A percentile compares a stretch with the other conserved stretches of the same genome.
Evolutionary conservation across 2,329 filamentous ascomycete species (phyloP).

Genomic region (Penicillium sp.): DNA sequence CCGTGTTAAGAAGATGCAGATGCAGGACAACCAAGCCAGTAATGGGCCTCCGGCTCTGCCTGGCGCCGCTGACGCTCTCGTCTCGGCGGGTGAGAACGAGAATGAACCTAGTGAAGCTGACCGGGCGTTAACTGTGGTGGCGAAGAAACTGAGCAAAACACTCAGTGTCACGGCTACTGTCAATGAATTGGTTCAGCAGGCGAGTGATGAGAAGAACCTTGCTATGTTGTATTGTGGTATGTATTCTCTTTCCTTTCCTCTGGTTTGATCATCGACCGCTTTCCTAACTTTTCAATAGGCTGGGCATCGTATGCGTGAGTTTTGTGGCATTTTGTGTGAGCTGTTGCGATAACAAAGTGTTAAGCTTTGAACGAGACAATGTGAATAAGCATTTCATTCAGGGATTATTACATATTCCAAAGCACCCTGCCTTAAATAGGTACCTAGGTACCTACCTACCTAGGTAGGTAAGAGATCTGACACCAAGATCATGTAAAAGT

Average conservation of each 20-base stretch:
- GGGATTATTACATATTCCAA: no score
- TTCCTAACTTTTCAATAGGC: background rate
- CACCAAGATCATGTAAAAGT: no score
- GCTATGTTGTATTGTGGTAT: constrained; percentile 78
- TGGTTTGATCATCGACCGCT: background rate
- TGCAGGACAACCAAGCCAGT: constrained; percentile 56
- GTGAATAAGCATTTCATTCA: no score
- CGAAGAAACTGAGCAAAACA: constrained; percentile 93
- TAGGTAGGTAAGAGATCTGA: no score
- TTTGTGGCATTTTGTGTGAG: background rate
- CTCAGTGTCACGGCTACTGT: constrained; percentile 93
- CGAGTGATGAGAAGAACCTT: constrained; percentile 87
- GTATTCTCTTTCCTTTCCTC: background rate
- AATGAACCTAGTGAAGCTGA: constrained; percentile 77
- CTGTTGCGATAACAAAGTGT: background rate
- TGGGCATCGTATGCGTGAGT: constrained; percentile 4
- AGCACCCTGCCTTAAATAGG: no score
- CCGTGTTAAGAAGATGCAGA: constrained; percentile 65
- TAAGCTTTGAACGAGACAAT: no score
- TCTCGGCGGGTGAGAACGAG: constrained; percentile 38
- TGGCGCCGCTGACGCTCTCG: constrained; percentile 32
- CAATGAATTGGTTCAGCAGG: constrained; percentile 94
- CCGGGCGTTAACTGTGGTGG: constrained; percentile 83
- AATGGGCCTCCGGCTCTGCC: constrained; percentile 38
- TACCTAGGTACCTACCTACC: no score